Conservation (phyloP, 257 asterid species). For the Thymus mandschuricus region DNA sequence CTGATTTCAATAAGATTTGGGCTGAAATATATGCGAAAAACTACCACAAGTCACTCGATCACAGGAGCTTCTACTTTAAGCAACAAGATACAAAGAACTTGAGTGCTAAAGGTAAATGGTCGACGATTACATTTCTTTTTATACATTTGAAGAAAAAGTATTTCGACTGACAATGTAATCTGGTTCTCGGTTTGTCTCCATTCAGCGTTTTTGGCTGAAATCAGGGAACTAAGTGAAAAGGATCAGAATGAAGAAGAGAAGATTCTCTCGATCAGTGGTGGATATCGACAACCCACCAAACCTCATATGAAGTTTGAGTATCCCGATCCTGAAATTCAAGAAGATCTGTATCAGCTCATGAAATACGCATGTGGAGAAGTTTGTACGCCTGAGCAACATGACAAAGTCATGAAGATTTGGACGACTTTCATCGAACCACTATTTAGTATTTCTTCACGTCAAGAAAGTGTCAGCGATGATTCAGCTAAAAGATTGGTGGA, state of each 20-base stretch:
- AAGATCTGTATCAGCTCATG: conserved; percentile 83
- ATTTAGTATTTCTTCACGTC: conserved; percentile 65
- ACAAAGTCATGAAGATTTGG: conserved; percentile 87
- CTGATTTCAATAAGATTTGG: conserved; percentile 95
- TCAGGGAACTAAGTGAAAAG: conserved; percentile 74
- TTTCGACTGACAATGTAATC: conserved; percentile 25
- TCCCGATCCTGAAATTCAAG: conserved; percentile 83
- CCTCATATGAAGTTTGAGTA: conserved; percentile 77
- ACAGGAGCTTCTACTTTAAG: conserved; percentile 93
- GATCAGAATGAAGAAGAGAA: conserved; percentile 69
- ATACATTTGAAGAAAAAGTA: neutral
- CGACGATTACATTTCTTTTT: conserved; percentile 21
- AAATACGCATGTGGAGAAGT: conserved; percentile 78
- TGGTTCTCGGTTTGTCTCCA: conserved; percentile 32
- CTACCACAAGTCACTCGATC: conserved; percentile 97
- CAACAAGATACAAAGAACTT: conserved; percentile 94
- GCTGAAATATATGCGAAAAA: conserved; percentile 91
- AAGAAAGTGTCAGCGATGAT: conserved; percentile 39
- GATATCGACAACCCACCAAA: conserved; percentile 62
- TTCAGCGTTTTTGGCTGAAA: conserved; percentile 84
- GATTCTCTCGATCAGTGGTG: conserved; percentile 67
- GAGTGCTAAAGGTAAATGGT: conserved; percentile 84
- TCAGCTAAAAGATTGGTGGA: conserved; percentile 35
- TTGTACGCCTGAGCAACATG: conserved; percentile 79
- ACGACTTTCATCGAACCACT: conserved; percentile 77